These are phyloP conservation scores for Laburnicola sp. DNA, from an alignment of 2,329 filamentous ascomycete genomes.

Conservation along the genomic window DNA sequence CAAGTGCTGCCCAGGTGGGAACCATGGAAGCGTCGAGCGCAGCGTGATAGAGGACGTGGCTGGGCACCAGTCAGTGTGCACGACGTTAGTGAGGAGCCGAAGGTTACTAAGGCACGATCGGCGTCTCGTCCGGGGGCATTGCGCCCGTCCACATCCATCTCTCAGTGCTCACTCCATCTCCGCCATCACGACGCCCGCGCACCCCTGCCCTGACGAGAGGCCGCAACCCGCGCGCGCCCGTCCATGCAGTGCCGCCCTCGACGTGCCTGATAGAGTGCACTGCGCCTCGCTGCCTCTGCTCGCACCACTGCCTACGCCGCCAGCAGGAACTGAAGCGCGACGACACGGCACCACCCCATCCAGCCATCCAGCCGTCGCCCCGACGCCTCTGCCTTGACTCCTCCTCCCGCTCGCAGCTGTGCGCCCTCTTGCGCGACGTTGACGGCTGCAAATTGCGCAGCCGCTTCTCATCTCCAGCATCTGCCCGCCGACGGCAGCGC, in stretches of 20 bases:
- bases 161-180: slow-evolving; percentile 23
- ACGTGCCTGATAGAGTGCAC: slow-evolving; percentile 24
- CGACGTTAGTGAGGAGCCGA: too few species aligned
- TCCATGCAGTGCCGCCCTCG: slow-evolving; percentile 34
- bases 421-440: slow-evolving; percentile 23
- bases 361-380: slow-evolving; percentile 32
- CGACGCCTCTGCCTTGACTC: slow-evolving; percentile 19
- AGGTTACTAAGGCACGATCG: slow-evolving; percentile 15
- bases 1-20: not conserved
- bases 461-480: slow-evolving; percentile 32
- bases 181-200: slow-evolving; percentile 30
- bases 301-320: slow-evolving; percentile 10
- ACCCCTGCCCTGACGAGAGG: slow-evolving; percentile 29
- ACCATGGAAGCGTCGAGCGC: not conserved
- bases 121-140: slow-evolving; percentile 6
- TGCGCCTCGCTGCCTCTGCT: slow-evolving; percentile 24
- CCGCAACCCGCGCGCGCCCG: slow-evolving; percentile 28
- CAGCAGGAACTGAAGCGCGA: slow-evolving; percentile 43
- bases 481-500: slow-evolving; percentile 23
- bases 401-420: slow-evolving; percentile 22
- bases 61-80: slow-evolving; percentile 18
- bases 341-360: slow-evolving; percentile 27
- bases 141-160: slow-evolving; percentile 17
- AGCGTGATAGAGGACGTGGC: slow-evolving; percentile 18
- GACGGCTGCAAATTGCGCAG: slow-evolving; percentile 13